Base-by-base conservation (phyloP, 495 filamentous ascomycete species). In the Penicillium macrosclerotiorum region DNA sequence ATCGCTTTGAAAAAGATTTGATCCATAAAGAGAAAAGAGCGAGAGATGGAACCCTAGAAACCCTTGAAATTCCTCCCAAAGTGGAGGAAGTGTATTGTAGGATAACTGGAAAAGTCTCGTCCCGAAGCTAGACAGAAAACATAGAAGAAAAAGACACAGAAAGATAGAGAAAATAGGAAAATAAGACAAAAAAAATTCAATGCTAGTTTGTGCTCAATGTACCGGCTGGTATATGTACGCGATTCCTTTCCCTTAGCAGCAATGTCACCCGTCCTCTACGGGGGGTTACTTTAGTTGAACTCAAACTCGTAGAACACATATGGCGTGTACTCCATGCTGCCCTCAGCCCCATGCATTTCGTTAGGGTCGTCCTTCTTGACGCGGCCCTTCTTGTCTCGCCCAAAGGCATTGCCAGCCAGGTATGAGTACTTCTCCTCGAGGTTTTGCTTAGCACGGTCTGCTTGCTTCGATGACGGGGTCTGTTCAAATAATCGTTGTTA, bases 281-380 rank as follows among this genome's bases (percentile, higher is more conserved):
- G 31, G 37, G 4, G 6, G 31, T 32, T 38, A 8, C 36, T 42
- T 54, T 29, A 70, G 55, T 77, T 74, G 62, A 94, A 84, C 61
- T 90, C 86, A 63, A 96, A 90, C 55, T 96, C 89, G 69, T 96
- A 98, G 71, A 89, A 96, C 63, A 96, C 94, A 71, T 94, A 98
- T 22, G 93, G 83, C 45, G 89, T 89, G 71, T 96, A 98, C 59
- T 96, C 93, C 48, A 81, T 79, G 34, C 81, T 82, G 2, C 75
- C 73, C 49, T 88, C 84, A 14, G 79, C 83, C 2, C 79, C 80
- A 27, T 88, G 86, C 79, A 94, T 89, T 46, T 95, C 90, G 30
- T 80, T 83, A 22, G 85, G 83, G 64, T 97, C 92, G 57, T 97
- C 91, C 59, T 90, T 89, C 55, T 84, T 87, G 46, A 91, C 79